Base-by-base conservation (phyloP, 23 red algal species). In the Gracilaria domingensis region DNA sequence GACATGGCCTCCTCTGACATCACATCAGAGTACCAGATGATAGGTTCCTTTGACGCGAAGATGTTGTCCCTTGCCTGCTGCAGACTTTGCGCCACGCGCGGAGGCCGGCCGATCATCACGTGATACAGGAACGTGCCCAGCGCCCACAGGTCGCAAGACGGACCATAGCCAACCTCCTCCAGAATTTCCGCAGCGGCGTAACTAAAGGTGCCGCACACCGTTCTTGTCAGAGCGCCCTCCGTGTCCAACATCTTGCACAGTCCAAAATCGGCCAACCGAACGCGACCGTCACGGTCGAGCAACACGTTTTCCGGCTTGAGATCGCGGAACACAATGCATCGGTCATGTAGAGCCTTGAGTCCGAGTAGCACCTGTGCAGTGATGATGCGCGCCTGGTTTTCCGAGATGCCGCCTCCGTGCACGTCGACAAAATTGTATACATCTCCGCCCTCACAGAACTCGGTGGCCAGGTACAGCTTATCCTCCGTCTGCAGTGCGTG, bases 251-350 rank as follows among this genome's bases (percentile, higher is more conserved):
- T 66, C 88, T 98, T 95, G 91, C 95, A 95, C 38, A 98, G 86
- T 12, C 96, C 96, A 89, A 98, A 98, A 77, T 98, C 96, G 28
- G 96, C 93, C 36, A 98, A 61, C 16, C 96, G 80, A 17, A 98
- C 91, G n/a, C 81, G 88, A 16, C 96, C 96, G 12, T 93, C 73
- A 35, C 57, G 69, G 70, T 94, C 91, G 6, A 98, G 57, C 32
- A 98, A 84, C 50, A 95, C 90, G 78, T 98, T 98, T 50, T 98
- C 96, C 13, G 96, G 96, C 47, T 98, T 98, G 55, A 98, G 87
- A 74, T 98, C 96, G 21, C 96, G 84, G 79, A 90, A 94, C 57
- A 94, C 76, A 38, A 95, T 91, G 71, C 64, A 45, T 20, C 25
- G 47, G 54, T 89, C 87, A 50, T 98, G 96, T 30, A 98, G 80